A percentile compares a stretch with the other conserved stretches of the same genome.
phyloP scores from a whole-genome alignment of 192 early-diverging fungal genomes.

The Entophlyctis luteolus region DNA sequence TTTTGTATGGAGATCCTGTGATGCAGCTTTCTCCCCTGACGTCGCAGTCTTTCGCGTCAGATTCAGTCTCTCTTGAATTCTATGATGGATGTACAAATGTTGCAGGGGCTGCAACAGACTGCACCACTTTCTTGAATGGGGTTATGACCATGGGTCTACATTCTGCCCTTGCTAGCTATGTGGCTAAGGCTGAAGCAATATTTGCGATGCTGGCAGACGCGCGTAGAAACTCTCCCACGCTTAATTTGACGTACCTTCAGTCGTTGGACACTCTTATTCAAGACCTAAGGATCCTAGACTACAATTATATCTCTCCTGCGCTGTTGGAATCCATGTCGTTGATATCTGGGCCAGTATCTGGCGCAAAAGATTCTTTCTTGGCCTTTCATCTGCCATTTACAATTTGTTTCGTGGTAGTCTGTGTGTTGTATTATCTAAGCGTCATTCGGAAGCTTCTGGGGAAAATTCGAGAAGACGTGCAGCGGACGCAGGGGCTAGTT shows the following conservation, averaged over 20 bases:
- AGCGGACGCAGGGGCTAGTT: conserved; percentile 30
- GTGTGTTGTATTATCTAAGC: conserved; percentile 8
- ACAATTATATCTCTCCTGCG: conserved; percentile 21
- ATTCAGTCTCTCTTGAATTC: neutral
- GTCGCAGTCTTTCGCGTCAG: neutral
- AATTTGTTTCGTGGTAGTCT: conserved; percentile 8
- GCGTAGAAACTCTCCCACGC: neutral
- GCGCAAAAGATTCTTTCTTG: conserved; percentile 16
- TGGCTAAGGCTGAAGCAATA: neutral
- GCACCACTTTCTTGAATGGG: conserved; percentile 25
- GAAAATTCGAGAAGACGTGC: conserved; percentile 22
- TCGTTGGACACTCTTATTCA: neutral
- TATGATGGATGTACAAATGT: conserved; percentile 30
- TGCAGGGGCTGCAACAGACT: conserved; percentile 19
- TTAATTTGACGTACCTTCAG: neutral
- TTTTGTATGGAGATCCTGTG: conserved; percentile 7
- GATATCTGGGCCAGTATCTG: neutral
- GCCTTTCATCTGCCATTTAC: conserved; percentile 33
- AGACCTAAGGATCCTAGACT: conserved; percentile 11
- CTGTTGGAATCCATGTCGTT: neutral
- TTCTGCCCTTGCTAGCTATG: conserved; percentile 15
- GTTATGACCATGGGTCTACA: conserved; percentile 30
- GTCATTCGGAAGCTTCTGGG: conserved; percentile 29
- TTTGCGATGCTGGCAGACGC: neutral
- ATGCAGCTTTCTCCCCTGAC: neutral